Evolutionary conservation across 305 asterid genomes (phyloP).

Genomic region (Solanum hybrid): DNA sequence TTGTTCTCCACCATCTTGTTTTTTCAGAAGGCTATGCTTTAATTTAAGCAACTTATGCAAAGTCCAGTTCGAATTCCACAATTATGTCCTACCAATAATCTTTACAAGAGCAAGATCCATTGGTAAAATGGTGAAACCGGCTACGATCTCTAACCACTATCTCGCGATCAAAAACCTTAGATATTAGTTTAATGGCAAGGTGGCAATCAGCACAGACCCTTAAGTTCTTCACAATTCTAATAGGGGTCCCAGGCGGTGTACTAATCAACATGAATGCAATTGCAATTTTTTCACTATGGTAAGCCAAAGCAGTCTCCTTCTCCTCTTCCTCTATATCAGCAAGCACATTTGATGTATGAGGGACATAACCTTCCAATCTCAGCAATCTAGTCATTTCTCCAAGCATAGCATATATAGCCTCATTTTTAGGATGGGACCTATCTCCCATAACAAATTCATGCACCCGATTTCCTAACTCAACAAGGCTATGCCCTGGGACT

Average conservation of each 20-base stretch:
- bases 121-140: slow-evolving; percentile 79
- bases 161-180: slow-evolving; percentile 57
- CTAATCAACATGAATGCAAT: slow-evolving; percentile 63
- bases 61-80: neutral
- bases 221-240: slow-evolving; percentile 71
- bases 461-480: slow-evolving; percentile 57
- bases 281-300: slow-evolving; percentile 94
- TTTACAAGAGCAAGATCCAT: slow-evolving; percentile 71
- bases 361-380: slow-evolving; percentile 71
- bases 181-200: slow-evolving; percentile 53
- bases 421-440: slow-evolving; percentile 54
- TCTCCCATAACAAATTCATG: slow-evolving; percentile 83
- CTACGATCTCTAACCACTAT: slow-evolving; percentile 83
- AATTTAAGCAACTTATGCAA: neutral
- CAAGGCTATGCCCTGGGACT: slow-evolving; percentile 75
- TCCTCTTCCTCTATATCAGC: slow-evolving; percentile 93
- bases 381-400: slow-evolving; percentile 65
- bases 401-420: slow-evolving; percentile 63
- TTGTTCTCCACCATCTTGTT: neutral
- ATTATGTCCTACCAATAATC: slow-evolving; percentile 64
- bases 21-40: neutral
- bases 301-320: slow-evolving; percentile 73
- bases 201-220: slow-evolving; percentile 90
- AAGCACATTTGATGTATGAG: slow-evolving; percentile 61
- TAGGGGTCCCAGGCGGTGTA: slow-evolving; percentile 51